These are phyloP conservation scores for Diatrype stigma DNA, from an alignment of 2,329 filamentous ascomycete species.

Conservation along the genomic window DNA sequence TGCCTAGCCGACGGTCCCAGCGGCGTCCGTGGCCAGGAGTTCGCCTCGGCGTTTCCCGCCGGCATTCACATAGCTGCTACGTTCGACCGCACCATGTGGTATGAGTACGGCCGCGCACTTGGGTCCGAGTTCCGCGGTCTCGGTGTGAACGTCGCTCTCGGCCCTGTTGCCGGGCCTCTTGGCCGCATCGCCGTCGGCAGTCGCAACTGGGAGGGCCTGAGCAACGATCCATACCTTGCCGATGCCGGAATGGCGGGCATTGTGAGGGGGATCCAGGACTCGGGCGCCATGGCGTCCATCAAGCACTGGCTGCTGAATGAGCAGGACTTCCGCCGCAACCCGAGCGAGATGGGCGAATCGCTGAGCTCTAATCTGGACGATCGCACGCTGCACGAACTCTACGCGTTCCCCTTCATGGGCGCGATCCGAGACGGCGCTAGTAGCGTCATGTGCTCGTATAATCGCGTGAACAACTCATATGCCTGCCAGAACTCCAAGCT, in stretches of 20 bases:
- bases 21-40: too few relatives aligned
- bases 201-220: constrained; percentile 86
- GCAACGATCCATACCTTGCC: constrained; percentile 59
- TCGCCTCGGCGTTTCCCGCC: constrained; percentile 66
- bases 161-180: constrained; percentile 48
- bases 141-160: constrained; percentile 66
- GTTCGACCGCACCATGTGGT: constrained; percentile 81
- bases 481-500: constrained; percentile 45
- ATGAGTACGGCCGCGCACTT: constrained; percentile 67
- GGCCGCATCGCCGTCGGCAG: constrained; percentile 81
- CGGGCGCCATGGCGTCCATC: constrained; percentile 33
- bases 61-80: constrained; percentile 82
- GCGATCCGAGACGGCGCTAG: constrained; percentile 24
- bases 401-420: constrained; percentile 54
- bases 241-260: constrained; percentile 28
- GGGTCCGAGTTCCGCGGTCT: constrained; percentile 65
- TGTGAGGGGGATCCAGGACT: constrained; percentile 30
- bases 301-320: constrained; percentile 37
- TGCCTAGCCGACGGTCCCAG: too few relatives aligned
- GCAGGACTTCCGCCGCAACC: constrained; percentile 31
- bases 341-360: background rate
- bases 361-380: constrained; percentile 28
- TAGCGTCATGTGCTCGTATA: constrained; percentile 41
- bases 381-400: constrained; percentile 56
- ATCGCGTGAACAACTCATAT: constrained; percentile 44